Evolutionary conservation across 306 rosid genomes (phyloP), one percentile per base, ranked within the genome.

Genomic region (Hippophae tibetana): DNA sequence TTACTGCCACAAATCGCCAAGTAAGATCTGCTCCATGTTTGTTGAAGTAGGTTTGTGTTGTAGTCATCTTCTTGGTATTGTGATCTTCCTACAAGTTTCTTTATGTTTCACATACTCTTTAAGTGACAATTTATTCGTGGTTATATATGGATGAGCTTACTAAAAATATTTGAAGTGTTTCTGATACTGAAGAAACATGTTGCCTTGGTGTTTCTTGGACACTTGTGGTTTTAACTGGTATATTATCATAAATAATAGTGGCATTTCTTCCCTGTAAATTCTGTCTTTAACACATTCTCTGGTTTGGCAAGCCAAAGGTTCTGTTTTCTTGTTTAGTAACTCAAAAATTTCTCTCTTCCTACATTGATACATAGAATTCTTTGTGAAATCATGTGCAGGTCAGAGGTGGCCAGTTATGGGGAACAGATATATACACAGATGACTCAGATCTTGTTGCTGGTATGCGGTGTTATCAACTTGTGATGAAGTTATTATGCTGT

Each of bases 391-490:
- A 31, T 64, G 50, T 84, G 69, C 84, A 90, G 98, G 98, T 90
- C 64, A 78, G 96, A 74, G 96, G 96, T 70, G 96, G 87, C 78
- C 96, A 87, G 68, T 79, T 90, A 25, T 90, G 98, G 98, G 98
- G 98, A 26, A 90, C 96, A 52, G 98, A 90, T 81, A 83, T 90
- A 56, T 90, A 90, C 75, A 90, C 96, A 11, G 84, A 83, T 58
- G 98, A 90, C 76, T 87, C 96, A 14, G 98, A 90, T 81, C 96
- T 90, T 69, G 96, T 90, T 60, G 98, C 98, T 60, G 98, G 98
- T 90, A 67, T 64, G 78, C 73, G 57, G 57, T 65, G 42, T 60
- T 62, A 51, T 42, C 40, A 31, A 31, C 8, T 56, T 52, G 25
- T 40, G n/a, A 9, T 45, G 10, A 7, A 23, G 18, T 12, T 26